Evolutionary conservation across 257 asterid species (phyloP).

Genomic region (Penstemon davidsonii): DNA sequence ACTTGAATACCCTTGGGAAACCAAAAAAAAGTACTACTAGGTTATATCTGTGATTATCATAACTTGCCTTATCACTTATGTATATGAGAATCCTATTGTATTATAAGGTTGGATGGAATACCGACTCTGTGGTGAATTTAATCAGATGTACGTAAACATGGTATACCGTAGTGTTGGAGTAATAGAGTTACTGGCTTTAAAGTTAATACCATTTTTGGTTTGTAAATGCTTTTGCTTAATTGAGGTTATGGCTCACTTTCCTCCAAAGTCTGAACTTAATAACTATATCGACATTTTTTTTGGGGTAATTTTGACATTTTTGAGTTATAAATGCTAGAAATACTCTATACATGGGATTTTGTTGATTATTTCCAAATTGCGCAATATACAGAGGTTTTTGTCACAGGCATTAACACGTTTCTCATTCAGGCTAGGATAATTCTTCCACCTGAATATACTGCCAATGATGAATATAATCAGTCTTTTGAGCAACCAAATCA

Average conservation of each 20-base stretch:
- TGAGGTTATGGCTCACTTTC: conserved; percentile 1
- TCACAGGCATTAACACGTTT: conserved; percentile 17
- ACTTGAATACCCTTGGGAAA: no score
- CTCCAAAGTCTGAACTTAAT: background rate
- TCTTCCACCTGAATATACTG: conserved; percentile 56
- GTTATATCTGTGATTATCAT: no score
- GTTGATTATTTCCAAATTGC: background rate
- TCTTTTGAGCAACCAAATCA: conserved; percentile 37
- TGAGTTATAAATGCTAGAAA: background rate
- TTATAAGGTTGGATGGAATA: no score
- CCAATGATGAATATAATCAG: conserved; percentile 40
- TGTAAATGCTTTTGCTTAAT: conserved; percentile 19
- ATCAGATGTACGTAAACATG: background rate
- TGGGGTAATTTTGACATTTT: background rate
- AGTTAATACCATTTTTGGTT: background rate
- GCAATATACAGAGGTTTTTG: background rate
- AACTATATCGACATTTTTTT: background rate
- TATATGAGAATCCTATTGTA: no score
- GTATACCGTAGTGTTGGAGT: background rate
- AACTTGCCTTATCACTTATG: no score
- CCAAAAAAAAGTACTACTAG: no score
- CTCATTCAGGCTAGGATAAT: conserved; percentile 85
- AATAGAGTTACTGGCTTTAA: background rate
- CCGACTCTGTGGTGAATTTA: background rate
- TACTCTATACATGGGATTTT: background rate